Evolutionary conservation across 352 stramenopile species (phyloP), one percentile per base, ranked within the genome.

Genomic region (Sclerospora graminicola): DNA sequence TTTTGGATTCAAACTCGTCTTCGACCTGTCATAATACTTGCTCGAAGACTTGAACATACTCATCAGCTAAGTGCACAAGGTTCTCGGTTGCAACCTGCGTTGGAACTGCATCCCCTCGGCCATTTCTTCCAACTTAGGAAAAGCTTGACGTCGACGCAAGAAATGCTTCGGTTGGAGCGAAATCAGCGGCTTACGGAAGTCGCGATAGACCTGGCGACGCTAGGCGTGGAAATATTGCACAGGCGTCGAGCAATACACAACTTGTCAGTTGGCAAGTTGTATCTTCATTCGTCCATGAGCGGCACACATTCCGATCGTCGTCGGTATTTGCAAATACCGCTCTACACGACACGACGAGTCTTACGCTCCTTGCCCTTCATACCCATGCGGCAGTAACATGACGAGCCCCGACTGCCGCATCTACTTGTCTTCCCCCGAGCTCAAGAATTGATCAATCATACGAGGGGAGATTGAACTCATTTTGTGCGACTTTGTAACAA

Each of bases 361-460:
- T 50, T 98, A 94, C 2, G 93, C 87, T 8, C 95, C 95, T 71
- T 97, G 87, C 23, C 95, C 95, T 62, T 98, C 93, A 60, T 98
- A 98, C 4, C 95, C 95, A 57, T 98, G 93, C 5, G 95, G 95
- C 45, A 98, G 63, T 13, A 98, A 60, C 66, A 98, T 69, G 7
- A 94, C 84, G 8, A 98, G 68, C 24, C 95, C 94, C 48, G 70
- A 95, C 62, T 98, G 93, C 59, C 90, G 69, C 59, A 97, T 74
- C 94, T 94, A 98, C 66, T 98, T 98, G 67, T 96, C 86, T 69
- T 98, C 95, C 44, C 94, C 95, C 14, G 78, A 65, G 36, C 69
- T 84, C 50, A 98, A 84, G 63, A 98, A 98, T 61, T 98, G 89
- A 73, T 98, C 95, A 42, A 98, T 95, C 63, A 98, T 96, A 43